phyloP scores from a whole-genome alignment of 148 eudicot genomes.

The Amaranthus hypochondriacus region DNA sequence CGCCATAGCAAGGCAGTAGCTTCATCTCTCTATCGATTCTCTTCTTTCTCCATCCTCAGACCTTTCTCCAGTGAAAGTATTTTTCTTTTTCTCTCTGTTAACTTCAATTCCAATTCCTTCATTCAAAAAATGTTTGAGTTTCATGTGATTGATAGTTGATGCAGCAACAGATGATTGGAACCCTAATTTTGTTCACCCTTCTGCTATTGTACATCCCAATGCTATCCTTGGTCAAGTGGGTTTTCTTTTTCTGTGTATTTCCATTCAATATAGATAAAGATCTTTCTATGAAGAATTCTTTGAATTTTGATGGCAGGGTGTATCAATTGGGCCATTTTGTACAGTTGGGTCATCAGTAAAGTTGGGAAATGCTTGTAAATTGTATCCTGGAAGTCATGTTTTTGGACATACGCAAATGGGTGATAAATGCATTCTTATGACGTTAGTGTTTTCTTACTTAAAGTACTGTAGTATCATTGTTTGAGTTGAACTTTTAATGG shows the following conservation, averaged over 20 bases:
- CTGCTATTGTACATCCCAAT: conserved; percentile 69
- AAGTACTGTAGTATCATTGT: too few species aligned
- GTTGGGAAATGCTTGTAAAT: conserved; percentile 74
- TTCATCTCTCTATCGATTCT: conserved; percentile 15
- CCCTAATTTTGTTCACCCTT: conserved; percentile 54
- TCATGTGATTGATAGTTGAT: conserved; percentile 31
- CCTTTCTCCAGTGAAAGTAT: conserved; percentile 18
- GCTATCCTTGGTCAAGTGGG: conserved; percentile 69
- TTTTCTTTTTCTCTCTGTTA: not conserved
- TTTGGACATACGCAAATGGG: conserved; percentile 80
- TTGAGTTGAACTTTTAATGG: too few species aligned
- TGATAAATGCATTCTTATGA: conserved; percentile 71
- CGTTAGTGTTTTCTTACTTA: conserved; percentile 34
- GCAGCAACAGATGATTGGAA: conserved; percentile 26
- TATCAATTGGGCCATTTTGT: conserved; percentile 95
- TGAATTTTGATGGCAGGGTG: conserved; percentile 43
- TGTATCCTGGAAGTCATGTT: conserved; percentile 88
- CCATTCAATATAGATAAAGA: not conserved
- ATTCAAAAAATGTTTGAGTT: not conserved
- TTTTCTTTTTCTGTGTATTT: not conserved
- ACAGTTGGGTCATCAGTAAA: conserved; percentile 72
- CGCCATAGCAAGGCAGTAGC: conserved; percentile 20
- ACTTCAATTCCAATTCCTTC: not conserved
- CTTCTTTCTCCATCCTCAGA: conserved; percentile 18
- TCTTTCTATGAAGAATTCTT: not conserved